phyloP scores from a whole-genome alignment of 495 filamentous ascomycete species.

The Neurospora terricola region DNA sequence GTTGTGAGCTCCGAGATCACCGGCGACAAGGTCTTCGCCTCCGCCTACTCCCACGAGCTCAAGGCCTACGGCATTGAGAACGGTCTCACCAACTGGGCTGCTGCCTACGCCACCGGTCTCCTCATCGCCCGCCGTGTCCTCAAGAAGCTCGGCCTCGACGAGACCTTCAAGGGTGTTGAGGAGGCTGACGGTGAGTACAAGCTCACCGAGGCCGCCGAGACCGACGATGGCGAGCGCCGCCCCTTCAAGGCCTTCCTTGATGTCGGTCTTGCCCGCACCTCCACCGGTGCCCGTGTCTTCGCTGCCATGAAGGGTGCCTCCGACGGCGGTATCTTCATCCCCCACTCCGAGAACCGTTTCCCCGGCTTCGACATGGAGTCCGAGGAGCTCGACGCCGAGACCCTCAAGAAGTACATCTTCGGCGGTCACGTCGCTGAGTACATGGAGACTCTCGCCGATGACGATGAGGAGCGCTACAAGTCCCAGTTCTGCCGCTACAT shows the following conservation, averaged over 20 bases:
- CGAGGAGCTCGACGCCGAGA: conserved; percentile 94
- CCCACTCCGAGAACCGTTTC: conserved; percentile 98
- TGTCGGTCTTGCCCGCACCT: conserved; percentile 92
- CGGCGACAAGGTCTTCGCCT: conserved; percentile 90
- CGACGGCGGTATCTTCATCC: conserved; percentile 92
- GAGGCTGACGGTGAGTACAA: conserved; percentile 90
- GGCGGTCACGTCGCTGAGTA: conserved; percentile 98
- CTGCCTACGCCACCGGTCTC: conserved; percentile 92
- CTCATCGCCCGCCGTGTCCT: conserved; percentile 93
- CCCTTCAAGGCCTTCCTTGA: conserved; percentile 99
- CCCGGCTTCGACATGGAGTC: conserved; percentile 93
- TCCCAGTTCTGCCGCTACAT: conserved; percentile 95
- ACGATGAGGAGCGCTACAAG: conserved; percentile 99
- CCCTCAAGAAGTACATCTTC: conserved; percentile 97
- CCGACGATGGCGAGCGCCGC: conserved; percentile 75
- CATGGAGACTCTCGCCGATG: conserved; percentile 99
- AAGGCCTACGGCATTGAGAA: conserved; percentile 93
- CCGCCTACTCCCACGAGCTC: conserved; percentile 97
- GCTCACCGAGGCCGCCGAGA: conserved; percentile 84
- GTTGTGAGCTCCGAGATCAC: conserved; percentile 93
- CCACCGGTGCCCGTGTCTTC: conserved; percentile 96
- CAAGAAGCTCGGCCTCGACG: conserved; percentile 88
- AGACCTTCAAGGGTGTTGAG: conserved; percentile 85
- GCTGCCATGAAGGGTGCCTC: conserved; percentile 99
- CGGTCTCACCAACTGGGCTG: conserved; percentile 99